Evolutionary conservation across 164 flowering plant genomes (phyloP).

Genomic region (Aristolochia contorta): DNA sequence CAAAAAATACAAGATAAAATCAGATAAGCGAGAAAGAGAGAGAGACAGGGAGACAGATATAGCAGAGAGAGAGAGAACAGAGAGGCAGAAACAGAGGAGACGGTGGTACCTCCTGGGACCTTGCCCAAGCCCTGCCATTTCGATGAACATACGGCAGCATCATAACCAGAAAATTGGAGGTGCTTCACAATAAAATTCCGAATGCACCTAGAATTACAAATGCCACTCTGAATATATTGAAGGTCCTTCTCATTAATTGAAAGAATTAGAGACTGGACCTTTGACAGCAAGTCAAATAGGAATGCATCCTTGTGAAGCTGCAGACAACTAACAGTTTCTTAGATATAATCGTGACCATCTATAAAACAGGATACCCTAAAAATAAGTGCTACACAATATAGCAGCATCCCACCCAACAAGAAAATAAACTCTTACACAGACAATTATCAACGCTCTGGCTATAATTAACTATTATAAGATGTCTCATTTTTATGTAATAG

Average conservation of each 20-base stretch:
- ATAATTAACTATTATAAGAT: background rate
- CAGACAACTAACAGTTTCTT: constrained; percentile 1
- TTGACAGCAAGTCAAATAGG: constrained; percentile 48
- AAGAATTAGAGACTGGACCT: constrained; percentile 45
- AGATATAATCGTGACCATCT: background rate
- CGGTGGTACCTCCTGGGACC: constrained; percentile 77
- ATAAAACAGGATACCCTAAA: background rate
- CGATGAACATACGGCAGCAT: constrained; percentile 76
- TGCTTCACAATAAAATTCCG: constrained; percentile 62
- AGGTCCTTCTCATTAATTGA: constrained; percentile 54
- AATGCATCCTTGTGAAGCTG: constrained; percentile 55
- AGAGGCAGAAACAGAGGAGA: background rate
- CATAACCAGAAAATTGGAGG: constrained; percentile 63
- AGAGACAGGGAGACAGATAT: background rate
- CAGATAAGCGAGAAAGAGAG: background rate
- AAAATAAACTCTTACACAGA: background rate
- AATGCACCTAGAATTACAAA: constrained; percentile 72
- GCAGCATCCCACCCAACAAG: background rate
- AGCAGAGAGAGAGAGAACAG: background rate
- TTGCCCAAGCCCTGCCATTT: constrained; percentile 69
- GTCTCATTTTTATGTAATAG: too few relatives aligned
- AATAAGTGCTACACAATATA: background rate
- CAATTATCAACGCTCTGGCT: background rate
- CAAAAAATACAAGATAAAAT: background rate
- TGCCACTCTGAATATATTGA: constrained; percentile 31